A percentile compares a stretch with the other conserved stretches of the same genome.
These are phyloP conservation scores for Trichophyton mentagrophytes DNA, from an alignment of 2,329 filamentous ascomycete genomes.

Conservation along the genomic window DNA sequence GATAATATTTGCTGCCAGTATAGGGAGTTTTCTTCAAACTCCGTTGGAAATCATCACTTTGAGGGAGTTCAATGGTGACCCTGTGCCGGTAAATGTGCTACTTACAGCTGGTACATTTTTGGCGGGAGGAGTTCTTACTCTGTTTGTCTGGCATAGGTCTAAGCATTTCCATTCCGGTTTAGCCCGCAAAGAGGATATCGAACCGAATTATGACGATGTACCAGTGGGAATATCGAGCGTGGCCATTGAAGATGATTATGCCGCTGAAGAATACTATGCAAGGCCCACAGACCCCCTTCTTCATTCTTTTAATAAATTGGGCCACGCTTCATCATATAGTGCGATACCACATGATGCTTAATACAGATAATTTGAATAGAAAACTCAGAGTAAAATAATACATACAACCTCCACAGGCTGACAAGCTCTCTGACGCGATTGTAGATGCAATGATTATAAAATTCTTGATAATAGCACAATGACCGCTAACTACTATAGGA, in stretches of 20 bases:
- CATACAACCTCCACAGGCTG: neutral
- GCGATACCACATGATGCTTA: neutral
- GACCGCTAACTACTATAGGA: neutral
- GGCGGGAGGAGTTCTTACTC: slow-evolving; percentile 53
- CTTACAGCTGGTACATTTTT: slow-evolving; percentile 50
- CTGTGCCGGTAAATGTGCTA: slow-evolving; percentile 62
- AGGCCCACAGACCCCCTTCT: neutral
- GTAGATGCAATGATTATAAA: neutral
- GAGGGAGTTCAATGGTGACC: slow-evolving; percentile 55
- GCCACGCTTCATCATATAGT: neutral
- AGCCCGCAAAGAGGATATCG: neutral
- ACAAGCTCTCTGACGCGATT: neutral
- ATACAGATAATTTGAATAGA: neutral
- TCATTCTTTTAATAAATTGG: neutral
- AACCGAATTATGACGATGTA: neutral
- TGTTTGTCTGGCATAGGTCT: slow-evolving; percentile 45
- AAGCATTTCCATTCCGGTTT: neutral
- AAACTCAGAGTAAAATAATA: neutral
- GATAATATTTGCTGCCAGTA: slow-evolving; percentile 71
- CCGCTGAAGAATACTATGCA: neutral
- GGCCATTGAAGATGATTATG: neutral
- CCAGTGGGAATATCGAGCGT: neutral
- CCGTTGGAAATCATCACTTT: slow-evolving; percentile 69
- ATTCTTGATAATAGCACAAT: neutral
- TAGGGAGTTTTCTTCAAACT: slow-evolving; percentile 73